These are phyloP conservation scores for Fusarium tuaranense DNA, from an alignment of 2,329 filamentous ascomycete genomes.

Conservation along the genomic window DNA sequence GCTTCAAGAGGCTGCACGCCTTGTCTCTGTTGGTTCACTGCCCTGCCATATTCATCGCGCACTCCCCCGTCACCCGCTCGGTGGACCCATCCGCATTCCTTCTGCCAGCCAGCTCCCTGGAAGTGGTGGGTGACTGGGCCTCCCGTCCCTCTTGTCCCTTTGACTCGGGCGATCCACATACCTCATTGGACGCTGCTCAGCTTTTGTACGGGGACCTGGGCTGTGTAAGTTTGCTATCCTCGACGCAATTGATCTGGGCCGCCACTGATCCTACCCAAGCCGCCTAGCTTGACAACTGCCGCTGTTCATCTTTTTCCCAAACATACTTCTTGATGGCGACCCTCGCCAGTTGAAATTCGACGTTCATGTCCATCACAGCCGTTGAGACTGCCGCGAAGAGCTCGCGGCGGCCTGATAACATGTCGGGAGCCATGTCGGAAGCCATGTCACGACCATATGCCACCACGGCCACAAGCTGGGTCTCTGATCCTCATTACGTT, in stretches of 20 bases:
- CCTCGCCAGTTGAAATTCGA: constrained; percentile 16
- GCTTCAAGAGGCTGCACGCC: constrained; percentile 17
- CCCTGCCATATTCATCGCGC: constrained; percentile 26
- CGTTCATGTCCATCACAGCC: constrained; percentile 38
- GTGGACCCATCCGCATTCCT: constrained; percentile 45
- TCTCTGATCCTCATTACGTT: constrained; percentile 32
- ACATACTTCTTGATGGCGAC: constrained; percentile 23
- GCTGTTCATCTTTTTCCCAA: constrained; percentile 27
- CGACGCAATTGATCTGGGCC: constrained; percentile 40
- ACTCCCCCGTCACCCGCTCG: constrained; percentile 31
- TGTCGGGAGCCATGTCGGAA: constrained; percentile 24
- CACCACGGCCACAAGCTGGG: constrained; percentile 33
- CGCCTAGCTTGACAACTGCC: constrained; percentile 27
- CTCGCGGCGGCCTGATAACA: constrained; percentile 30
- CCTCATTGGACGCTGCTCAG: constrained; percentile 32
- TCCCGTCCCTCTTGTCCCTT: constrained; percentile 32
- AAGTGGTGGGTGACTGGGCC: constrained; percentile 37
- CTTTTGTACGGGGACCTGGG: constrained; percentile 27
- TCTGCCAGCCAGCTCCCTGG: constrained; percentile 38
- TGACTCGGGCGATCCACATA: constrained; percentile 28
- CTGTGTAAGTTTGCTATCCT: constrained; percentile 40
- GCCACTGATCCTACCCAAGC: constrained; percentile 31
- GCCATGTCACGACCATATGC: constrained; percentile 41
- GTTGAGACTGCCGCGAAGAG: constrained; percentile 31
- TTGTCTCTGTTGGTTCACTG: constrained; percentile 24